Evolutionary conservation across 2,329 filamentous ascomycete genomes (phyloP), one percentile per base, ranked within the genome.

Genomic region (Ambrosiella beaveri): DNA sequence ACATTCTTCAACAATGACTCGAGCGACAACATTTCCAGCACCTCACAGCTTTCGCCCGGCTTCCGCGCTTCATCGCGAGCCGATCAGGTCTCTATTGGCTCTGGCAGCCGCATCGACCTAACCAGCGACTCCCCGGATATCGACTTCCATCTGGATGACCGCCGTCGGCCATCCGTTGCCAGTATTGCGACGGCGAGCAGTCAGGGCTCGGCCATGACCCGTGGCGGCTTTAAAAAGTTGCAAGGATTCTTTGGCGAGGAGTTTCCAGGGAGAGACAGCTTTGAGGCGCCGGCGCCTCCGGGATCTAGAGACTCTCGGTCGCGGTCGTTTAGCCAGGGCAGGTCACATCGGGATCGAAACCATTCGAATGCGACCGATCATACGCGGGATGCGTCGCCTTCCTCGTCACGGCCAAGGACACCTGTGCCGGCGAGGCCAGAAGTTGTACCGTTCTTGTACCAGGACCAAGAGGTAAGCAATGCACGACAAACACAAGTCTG

Each of bases 371-470:
- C 80, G 57, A 83, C 81, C 57, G 81, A 93, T 66, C 79, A 84
- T 64, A 84, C 83, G 63, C 75, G 83, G 61, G 84, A 90, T 62
- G 77, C 76, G 51, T 94, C 90, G 57, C 88, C 88, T 45, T 78
- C 80, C 56, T 81, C 80, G 38, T 89, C 86, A 36, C 78, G 88
- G 63, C 88, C 90, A 53, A 79, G 85, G 64, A 95, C 88, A n/a
- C 89, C 90, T 11, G 76, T 89, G 56, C 87, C 87, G 47, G 88
- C 87, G 11, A 54, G 52, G 35, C 93, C 88, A 66, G 91, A 97
- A 70, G 89, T 98, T 59, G 93, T 95, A 44, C 93, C 93, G n/a
- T 98, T 95, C 77, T 78, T 95, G 62, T 97, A 93, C 68, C 93
- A 97, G 70, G 88, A 93, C 67, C 79, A 79, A 63, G 80, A 87